Conservation (phyloP, 768 basidiomycete genomes). For the Termitomyces titanicus region DNA sequence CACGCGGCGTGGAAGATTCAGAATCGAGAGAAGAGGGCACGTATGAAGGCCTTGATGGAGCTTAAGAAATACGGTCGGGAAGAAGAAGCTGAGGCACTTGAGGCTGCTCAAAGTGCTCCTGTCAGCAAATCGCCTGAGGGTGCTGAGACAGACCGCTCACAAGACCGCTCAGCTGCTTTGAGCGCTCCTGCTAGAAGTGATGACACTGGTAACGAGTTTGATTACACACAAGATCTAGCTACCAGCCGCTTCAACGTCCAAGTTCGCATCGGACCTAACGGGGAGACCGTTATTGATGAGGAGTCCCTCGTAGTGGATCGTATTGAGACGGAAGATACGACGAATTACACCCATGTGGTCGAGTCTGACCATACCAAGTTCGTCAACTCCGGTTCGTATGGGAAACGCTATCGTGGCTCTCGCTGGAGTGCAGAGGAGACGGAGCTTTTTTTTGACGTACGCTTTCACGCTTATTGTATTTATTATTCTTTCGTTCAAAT, state of each 20-base stretch:
- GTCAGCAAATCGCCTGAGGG: conserved; percentile 14
- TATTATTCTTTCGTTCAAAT: too few species aligned
- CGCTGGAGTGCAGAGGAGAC: conserved; percentile 92
- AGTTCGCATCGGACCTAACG: conserved; percentile 83
- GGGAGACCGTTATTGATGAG: conserved; percentile 85
- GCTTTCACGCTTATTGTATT: conserved; percentile 19
- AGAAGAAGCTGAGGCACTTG: conserved; percentile 35
- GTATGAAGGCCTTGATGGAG: conserved; percentile 62
- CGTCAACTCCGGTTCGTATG: conserved; percentile 79
- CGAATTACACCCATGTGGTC: conserved; percentile 72
- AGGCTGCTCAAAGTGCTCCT: conserved; percentile 16
- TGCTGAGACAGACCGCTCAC: conserved; percentile 6
- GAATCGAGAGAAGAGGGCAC: conserved; percentile 62
- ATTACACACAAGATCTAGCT: conserved; percentile 62
- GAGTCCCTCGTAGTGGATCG: conserved; percentile 80
- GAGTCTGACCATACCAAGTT: conserved; percentile 85
- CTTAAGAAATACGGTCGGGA: conserved; percentile 70
- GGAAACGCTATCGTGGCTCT: conserved; percentile 75
- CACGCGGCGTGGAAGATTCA: conserved; percentile 70
- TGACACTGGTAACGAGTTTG: conserved; percentile 58
- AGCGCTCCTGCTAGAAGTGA: conserved; percentile 27
- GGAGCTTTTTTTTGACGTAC: conserved; percentile 80
- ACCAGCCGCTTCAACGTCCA: conserved; percentile 80
- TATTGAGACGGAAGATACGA: conserved; percentile 61
- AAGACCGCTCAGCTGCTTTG: conserved; percentile 6